Evolutionary conservation across 2,329 filamentous ascomycete species (phyloP).

Genomic region (Cercospora zeae-maydis): DNA sequence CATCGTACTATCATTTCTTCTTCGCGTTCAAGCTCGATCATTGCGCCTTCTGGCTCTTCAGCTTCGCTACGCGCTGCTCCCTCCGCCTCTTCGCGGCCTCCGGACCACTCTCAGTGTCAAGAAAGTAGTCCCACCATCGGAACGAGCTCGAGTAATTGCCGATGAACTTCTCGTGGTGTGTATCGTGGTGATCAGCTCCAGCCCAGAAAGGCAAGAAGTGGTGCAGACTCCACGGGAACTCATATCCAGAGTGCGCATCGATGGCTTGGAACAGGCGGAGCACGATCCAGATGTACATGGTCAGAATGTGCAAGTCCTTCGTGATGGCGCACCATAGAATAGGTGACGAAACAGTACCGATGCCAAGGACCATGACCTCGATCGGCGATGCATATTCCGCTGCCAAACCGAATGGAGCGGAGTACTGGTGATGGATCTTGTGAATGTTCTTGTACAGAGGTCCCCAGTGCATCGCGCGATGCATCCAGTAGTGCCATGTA

Average conservation of each 20-base stretch:
- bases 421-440: conserved; percentile 99
- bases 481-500: conserved; percentile 96
- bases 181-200: conserved; percentile 91
- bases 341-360: conserved; percentile 78
- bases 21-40: not conserved
- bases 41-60: conserved; percentile 55
- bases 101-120: conserved; percentile 89
- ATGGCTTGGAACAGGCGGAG: conserved; percentile 94
- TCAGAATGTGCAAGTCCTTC: conserved; percentile 85
- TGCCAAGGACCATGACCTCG: conserved; percentile 89
- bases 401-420: conserved; percentile 90
- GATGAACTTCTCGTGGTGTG: conserved; percentile 97
- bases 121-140: conserved; percentile 94
- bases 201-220: conserved; percentile 98
- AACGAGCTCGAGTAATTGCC: conserved; percentile 98
- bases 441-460: conserved; percentile 95
- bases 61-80: conserved; percentile 69
- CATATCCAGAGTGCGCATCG: conserved; percentile 94
- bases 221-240: conserved; percentile 95
- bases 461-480: conserved; percentile 89
- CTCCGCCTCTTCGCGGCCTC: conserved; percentile 81
- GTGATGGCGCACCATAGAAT: conserved; percentile 81
- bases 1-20: not conserved
- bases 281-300: conserved; percentile 97
- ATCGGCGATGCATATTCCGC: conserved; percentile 98